A percentile compares a stretch with the other conserved stretches of the same genome.
These are phyloP conservation scores for Mycena belliarum DNA, from an alignment of 768 basidiomycete species.

Conservation along the genomic window DNA sequence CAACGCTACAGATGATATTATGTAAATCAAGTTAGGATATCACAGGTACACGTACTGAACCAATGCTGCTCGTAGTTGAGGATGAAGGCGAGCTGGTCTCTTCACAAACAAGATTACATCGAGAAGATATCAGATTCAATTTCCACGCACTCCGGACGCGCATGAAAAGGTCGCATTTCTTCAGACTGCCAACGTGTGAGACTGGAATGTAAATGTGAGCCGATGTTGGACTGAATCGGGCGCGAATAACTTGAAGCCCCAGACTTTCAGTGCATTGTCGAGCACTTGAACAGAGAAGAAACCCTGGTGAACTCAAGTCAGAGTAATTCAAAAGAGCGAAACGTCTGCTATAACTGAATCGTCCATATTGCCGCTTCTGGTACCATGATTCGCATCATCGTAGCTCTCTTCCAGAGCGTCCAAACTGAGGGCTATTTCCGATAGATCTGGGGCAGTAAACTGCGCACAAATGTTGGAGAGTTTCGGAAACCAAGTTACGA, in stretches of 20 bases:
- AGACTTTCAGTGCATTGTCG: slow-evolving; percentile 80
- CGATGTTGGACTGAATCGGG: background rate
- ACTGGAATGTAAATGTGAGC: slow-evolving; percentile 40
- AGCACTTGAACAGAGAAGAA: slow-evolving; percentile 93
- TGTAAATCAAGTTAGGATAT: background rate
- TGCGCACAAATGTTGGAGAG: slow-evolving; percentile 32
- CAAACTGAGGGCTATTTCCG: slow-evolving; percentile 66
- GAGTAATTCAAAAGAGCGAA: background rate
- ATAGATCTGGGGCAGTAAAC: slow-evolving; percentile 82
- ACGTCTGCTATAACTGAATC: slow-evolving; percentile 58
- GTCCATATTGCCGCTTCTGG: slow-evolving; percentile 80
- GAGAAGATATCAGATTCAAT: background rate
- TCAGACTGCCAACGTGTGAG: slow-evolving; percentile 86
- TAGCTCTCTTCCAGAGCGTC: slow-evolving; percentile 68
- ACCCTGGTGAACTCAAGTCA: slow-evolving; percentile 41
- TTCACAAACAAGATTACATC: slow-evolving; percentile 28
- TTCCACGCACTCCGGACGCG: slow-evolving; percentile 67
- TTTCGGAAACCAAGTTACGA: too few relatives aligned
- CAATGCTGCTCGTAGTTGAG: slow-evolving; percentile 87
- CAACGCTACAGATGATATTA: slow-evolving; percentile 36
- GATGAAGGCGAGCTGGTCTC: slow-evolving; percentile 84
- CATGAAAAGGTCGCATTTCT: slow-evolving; percentile 74
- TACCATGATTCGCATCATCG: slow-evolving; percentile 44
- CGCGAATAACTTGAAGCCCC: slow-evolving; percentile 70
- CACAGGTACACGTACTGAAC: slow-evolving; percentile 66